Conservation (phyloP, 1,284 basidiomycete genomes). For the Abortiporus biennis region DNA sequence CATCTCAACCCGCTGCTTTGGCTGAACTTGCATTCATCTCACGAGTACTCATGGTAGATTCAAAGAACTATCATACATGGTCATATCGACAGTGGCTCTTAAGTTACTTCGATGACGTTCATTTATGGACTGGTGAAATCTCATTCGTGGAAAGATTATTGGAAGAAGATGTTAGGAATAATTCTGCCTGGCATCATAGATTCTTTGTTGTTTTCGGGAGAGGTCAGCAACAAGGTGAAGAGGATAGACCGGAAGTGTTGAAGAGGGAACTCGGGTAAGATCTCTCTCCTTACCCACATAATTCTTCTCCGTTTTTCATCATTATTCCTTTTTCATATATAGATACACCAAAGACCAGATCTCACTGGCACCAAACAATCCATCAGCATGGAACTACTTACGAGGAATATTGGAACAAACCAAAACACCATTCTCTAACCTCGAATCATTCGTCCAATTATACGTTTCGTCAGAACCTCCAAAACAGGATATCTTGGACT, state of each 20-base stretch:
- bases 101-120: slow-evolving; percentile 68
- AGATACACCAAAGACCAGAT: slow-evolving; percentile 73
- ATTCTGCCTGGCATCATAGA: slow-evolving; percentile 97
- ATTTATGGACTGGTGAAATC: slow-evolving; percentile 75
- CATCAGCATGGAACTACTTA: slow-evolving; percentile 93
- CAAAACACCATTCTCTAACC: slow-evolving; percentile 47
- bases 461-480: slow-evolving; percentile 42
- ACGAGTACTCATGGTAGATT: slow-evolving; percentile 61
- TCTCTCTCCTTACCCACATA: slow-evolving; percentile 4
- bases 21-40: slow-evolving; percentile 80
- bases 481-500: slow-evolving; percentile 43
- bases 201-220: slow-evolving; percentile 87
- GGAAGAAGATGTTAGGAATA: slow-evolving; percentile 82
- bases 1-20: slow-evolving; percentile 24
- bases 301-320: slow-evolving; percentile 8
- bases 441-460: slow-evolving; percentile 57
- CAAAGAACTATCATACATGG: slow-evolving; percentile 98
- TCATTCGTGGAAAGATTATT: slow-evolving; percentile 76
- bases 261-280: slow-evolving; percentile 69
- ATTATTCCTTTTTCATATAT: neutral
- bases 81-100: slow-evolving; percentile 90
- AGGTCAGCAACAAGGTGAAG: slow-evolving; percentile 52
- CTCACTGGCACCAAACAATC: slow-evolving; percentile 84
- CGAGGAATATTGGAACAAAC: slow-evolving; percentile 67
- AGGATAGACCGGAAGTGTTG: slow-evolving; percentile 49